These are phyloP conservation scores for Melampsora americana DNA, from an alignment of 1,284 basidiomycete genomes.

Conservation along the genomic window DNA sequence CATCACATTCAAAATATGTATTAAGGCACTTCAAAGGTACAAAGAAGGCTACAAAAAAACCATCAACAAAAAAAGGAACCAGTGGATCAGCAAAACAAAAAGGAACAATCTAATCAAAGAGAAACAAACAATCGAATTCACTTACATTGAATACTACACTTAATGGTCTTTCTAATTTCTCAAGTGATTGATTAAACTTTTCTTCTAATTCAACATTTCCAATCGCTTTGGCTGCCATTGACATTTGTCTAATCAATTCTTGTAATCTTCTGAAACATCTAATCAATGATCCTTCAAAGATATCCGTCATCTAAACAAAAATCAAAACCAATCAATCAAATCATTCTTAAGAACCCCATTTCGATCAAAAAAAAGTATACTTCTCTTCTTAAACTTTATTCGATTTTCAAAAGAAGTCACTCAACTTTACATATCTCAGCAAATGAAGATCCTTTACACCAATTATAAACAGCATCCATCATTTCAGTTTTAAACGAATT, in stretches of 20 bases:
- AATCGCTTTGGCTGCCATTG: conserved; percentile 52
- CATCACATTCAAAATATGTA: too few relatives aligned
- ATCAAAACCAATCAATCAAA: neutral
- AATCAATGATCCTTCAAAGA: conserved; percentile 54
- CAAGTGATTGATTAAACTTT: conserved; percentile 51
- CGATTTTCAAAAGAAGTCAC: neutral
- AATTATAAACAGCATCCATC: conserved; percentile 94
- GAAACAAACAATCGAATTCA: too few relatives aligned
- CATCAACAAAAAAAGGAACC: neutral
- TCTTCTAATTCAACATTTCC: conserved; percentile 52
- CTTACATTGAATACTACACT: conserved; percentile 52
- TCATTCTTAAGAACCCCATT: neutral
- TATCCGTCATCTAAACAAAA: conserved; percentile 49
- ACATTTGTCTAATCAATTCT: conserved; percentile 53
- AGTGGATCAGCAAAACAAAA: neutral
- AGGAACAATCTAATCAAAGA: neutral
- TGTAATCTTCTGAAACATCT: conserved; percentile 53
- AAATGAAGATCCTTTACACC: conserved; percentile 97
- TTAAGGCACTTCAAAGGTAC: conserved; percentile 13
- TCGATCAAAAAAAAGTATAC: neutral
- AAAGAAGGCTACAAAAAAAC: conserved; percentile 23
- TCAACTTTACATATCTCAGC: conserved; percentile 89
- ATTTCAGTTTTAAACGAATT: conserved; percentile 94
- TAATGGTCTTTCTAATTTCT: conserved; percentile 51
- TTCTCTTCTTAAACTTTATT: neutral